These are phyloP conservation scores for Zoysia japonica DNA, from an alignment of 176 grass and related monocot species.

Conservation along the genomic window DNA sequence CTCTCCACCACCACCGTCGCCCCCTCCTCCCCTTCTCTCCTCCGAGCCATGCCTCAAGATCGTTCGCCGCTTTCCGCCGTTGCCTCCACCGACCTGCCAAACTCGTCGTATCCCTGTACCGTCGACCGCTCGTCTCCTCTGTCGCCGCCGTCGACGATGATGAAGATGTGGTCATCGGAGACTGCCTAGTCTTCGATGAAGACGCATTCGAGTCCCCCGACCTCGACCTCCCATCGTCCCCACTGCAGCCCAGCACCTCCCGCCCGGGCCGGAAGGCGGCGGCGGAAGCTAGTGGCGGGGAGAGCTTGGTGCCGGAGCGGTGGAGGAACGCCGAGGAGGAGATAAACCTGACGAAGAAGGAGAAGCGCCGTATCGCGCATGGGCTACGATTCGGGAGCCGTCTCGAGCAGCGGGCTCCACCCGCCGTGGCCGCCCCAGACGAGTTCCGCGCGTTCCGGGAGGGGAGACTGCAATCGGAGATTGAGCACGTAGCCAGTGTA, in stretches of 20 bases:
- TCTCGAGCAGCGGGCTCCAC: slow-evolving; percentile 62
- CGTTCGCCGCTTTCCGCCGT: slow-evolving; percentile 10
- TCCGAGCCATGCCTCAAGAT: slow-evolving; percentile 22
- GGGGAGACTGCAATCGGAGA: slow-evolving; percentile 46
- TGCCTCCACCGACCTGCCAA: slow-evolving; percentile 31
- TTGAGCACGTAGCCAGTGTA: slow-evolving; percentile 41
- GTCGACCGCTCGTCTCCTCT: background rate
- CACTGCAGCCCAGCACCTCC: background rate
- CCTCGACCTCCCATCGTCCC: slow-evolving; percentile 23
- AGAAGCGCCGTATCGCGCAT: slow-evolving; percentile 81
- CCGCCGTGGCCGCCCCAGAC: slow-evolving; percentile 52
- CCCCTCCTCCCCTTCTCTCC: slow-evolving; percentile 29
- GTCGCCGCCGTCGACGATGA: slow-evolving; percentile 41
- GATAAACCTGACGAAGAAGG: slow-evolving; percentile 96
- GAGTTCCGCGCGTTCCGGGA: slow-evolving; percentile 62
- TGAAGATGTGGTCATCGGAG: slow-evolving; percentile 69
- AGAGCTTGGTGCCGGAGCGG: slow-evolving; percentile 69
- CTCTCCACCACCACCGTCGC: slow-evolving; percentile 6
- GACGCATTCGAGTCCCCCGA: slow-evolving; percentile 72
- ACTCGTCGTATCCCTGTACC: background rate
- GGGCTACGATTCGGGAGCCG: slow-evolving; percentile 73
- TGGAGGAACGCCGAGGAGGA: slow-evolving; percentile 80
- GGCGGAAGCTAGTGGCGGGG: slow-evolving; percentile 1
- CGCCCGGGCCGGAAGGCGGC: slow-evolving; percentile 26
- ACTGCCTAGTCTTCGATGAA: slow-evolving; percentile 94